Evolutionary conservation across 768 basidiomycete genomes (phyloP).

Genomic region (Lactifluus subvellereus): DNA sequence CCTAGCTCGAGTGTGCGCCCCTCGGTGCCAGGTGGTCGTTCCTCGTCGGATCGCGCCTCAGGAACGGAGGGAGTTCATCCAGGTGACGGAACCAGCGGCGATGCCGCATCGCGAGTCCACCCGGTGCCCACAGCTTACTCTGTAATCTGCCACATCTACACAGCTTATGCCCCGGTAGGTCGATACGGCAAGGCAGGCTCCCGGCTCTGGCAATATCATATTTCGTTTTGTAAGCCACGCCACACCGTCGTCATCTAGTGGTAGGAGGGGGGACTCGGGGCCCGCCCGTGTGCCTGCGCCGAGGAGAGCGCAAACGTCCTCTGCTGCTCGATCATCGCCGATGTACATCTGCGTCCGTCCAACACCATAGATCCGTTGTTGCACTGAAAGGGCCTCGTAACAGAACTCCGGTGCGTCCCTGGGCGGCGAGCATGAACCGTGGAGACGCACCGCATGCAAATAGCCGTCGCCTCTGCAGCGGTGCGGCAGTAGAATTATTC

Average conservation of each 20-base stretch:
- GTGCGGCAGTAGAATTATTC: background rate
- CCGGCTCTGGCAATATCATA: background rate
- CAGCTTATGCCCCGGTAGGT: background rate
- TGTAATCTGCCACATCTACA: background rate
- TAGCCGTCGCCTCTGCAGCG: background rate
- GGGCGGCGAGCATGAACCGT: background rate
- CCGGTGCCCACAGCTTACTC: background rate
- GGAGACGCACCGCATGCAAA: background rate
- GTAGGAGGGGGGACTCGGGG: background rate
- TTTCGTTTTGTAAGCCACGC: background rate
- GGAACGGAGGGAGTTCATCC: background rate
- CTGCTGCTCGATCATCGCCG: background rate
- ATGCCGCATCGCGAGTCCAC: background rate
- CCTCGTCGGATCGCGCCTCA: background rate
- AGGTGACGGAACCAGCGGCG: background rate
- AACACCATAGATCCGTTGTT: background rate
- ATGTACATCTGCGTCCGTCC: background rate
- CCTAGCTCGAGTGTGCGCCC: background rate
- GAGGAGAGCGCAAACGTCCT: background rate
- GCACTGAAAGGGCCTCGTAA: background rate
- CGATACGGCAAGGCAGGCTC: background rate
- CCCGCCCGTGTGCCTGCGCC: background rate
- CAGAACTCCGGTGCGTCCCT: background rate
- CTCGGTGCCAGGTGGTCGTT: background rate
- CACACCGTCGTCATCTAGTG: background rate